Percentiles rank a stretch among this genome's conserved stretches.
Evolutionary conservation across 2,329 filamentous ascomycete genomes (phyloP).

Genomic region (Thielaviopsis euricoi): DNA sequence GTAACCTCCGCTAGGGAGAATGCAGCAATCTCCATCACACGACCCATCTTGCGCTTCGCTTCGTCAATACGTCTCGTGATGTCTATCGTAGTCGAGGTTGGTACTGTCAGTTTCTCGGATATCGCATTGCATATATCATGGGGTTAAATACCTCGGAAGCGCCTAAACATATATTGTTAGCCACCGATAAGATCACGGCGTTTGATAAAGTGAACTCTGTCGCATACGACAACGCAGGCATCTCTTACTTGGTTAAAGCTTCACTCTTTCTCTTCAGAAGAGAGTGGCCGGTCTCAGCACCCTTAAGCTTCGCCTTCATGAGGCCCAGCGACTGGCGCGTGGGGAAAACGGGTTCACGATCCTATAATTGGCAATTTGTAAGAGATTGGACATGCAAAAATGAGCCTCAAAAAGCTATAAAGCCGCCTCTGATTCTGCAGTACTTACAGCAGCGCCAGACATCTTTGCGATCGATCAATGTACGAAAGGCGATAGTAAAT

Average conservation of each 20-base stretch:
- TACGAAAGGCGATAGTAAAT: neutral
- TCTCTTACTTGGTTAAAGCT: constrained; percentile 76
- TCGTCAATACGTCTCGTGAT: constrained; percentile 96
- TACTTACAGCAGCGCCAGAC: constrained; percentile 25
- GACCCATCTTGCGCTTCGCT: constrained; percentile 97
- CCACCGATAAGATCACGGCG: constrained; percentile 1
- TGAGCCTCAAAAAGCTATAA: neutral
- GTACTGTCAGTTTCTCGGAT: neutral
- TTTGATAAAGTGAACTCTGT: neutral
- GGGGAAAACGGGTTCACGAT: constrained; percentile 90
- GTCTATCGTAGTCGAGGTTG: constrained; percentile 33
- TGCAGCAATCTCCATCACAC: constrained; percentile 97
- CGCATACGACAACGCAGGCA: neutral
- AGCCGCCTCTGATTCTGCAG: neutral
- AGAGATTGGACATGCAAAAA: neutral
- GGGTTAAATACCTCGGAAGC: constrained; percentile 55
- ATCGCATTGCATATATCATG: neutral
- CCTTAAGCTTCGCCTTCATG: constrained; percentile 98
- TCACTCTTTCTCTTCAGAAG: constrained; percentile 96
- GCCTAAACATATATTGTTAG: constrained; percentile 31
- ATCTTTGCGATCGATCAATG: constrained; percentile 14
- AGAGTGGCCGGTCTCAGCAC: constrained; percentile 78
- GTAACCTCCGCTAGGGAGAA: constrained; percentile 96
- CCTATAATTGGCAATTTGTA: constrained; percentile 32
- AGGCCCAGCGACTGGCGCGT: constrained; percentile 90